phyloP scores from a whole-genome alignment of 768 basidiomycete species.

The Termitomyces sp. region DNA sequence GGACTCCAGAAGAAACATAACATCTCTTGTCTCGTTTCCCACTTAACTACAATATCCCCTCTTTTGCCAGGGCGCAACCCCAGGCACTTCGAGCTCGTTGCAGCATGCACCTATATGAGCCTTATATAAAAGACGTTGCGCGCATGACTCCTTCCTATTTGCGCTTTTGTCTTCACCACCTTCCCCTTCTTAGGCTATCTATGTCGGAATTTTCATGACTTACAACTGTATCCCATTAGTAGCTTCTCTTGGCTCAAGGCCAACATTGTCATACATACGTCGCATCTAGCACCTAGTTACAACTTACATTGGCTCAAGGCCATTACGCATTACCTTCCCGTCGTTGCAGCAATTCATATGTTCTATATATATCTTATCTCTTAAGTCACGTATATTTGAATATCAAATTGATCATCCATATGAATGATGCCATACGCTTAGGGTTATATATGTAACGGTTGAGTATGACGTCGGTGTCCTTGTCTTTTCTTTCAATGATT shows the following conservation, averaged over 20 bases:
- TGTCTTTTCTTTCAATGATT: neutral
- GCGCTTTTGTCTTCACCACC: constrained; percentile 1
- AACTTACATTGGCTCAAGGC: constrained; percentile 19
- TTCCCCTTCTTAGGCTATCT: constrained; percentile 5
- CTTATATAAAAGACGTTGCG: neutral
- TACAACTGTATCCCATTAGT: constrained; percentile 19
- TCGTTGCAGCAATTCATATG: neutral
- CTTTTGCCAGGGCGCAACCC: constrained; percentile 1
- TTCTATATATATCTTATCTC: neutral
- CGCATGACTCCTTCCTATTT: neutral
- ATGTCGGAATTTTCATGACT: constrained; percentile 15
- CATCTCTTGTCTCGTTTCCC: neutral
- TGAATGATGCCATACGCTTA: no score
- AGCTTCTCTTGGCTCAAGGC: constrained; percentile 17
- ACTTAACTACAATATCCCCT: neutral
- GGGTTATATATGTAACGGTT: neutral
- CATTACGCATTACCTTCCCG: constrained; percentile 11
- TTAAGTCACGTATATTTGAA: no score
- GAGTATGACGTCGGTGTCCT: neutral
- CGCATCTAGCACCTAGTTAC: constrained; percentile 12
- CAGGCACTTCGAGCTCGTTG: neutral
- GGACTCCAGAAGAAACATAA: neutral
- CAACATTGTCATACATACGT: constrained; percentile 13
- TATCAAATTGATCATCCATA: no score
- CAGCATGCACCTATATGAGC: neutral